Evolutionary conservation across 805 yeast species (phyloP), one percentile per base, ranked within the genome.

Genomic region (Saccharomycopsis malanga): DNA sequence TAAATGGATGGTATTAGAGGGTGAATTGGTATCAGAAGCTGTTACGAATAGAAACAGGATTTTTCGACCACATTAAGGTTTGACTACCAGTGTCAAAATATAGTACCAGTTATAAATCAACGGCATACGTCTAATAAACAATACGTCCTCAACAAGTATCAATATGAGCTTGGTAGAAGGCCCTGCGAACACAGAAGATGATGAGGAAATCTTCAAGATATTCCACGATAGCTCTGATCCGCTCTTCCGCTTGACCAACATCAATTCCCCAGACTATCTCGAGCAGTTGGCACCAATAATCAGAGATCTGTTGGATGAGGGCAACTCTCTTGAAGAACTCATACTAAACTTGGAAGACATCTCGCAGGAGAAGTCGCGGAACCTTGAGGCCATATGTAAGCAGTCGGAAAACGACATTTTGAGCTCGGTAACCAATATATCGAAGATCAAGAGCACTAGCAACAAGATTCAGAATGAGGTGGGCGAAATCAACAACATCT

Each of bases 271-370:
- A 48, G 89, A 83, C 56, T 85, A 81, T 61, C 62, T 87, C 34
- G 95, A 87, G 53, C 87, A 84, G 61, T 71, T 87, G 50, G 83
- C 87, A 2, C 94, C 94, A 1, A 72, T 84, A 15, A 72, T 87
- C 53, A 78, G 76, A 56, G 73, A 77, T 7, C 81, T 88, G 18
- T 64, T 87, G 37, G 68, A 68, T 44, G 64, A 71, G 15, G 69
- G 76, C 52, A 40, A 42, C 17, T 27, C 45, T 3, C 68, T 85
- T 30, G 72, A 79, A 4, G 77, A 72, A 15, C 68, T 87, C 50
- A 67, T 83, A 30, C 70, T 65, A 20, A 71, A 66, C 52, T 66
- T 87, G 48, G 80, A 78, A 48, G 70, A 66, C 12, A 73, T 79
- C 25, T 79, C 81, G n/a, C 59, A 67, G 37, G 71, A 70, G 39